Evolutionary conservation across 2,329 filamentous ascomycete genomes (phyloP).

Genomic region (Hypoxylon sp.): DNA sequence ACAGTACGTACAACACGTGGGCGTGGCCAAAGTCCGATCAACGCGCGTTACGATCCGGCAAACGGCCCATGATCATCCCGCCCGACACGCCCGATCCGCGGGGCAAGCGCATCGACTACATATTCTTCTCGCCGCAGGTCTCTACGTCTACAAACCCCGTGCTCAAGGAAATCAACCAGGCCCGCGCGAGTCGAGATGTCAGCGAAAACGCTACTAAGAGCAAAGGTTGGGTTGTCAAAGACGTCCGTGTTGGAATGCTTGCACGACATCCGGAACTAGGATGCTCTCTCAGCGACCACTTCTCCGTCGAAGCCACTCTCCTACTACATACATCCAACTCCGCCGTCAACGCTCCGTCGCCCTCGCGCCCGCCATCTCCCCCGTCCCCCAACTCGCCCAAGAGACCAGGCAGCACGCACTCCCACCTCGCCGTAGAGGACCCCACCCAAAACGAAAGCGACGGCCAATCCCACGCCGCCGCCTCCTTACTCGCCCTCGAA

Average conservation of each 20-base stretch:
- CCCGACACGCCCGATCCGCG: constrained; percentile 76
- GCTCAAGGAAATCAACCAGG: constrained; percentile 36
- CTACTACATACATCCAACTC: constrained; percentile 60
- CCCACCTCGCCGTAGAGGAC: constrained; percentile 38
- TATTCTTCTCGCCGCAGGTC: constrained; percentile 78
- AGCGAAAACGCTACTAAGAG: constrained; percentile 52
- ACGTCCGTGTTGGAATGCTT: constrained; percentile 82
- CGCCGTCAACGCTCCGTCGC: constrained; percentile 17
- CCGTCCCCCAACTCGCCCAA: constrained; percentile 15
- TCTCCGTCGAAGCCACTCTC: constrained; percentile 88
- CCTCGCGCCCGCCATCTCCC: constrained; percentile 32
- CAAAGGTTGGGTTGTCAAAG: constrained; percentile 76
- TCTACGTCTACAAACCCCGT: constrained; percentile 49
- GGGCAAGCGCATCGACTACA: constrained; percentile 94
- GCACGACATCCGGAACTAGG: constrained; percentile 83
- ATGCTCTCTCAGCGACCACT: constrained; percentile 95
- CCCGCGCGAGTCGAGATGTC: constrained; percentile 37
- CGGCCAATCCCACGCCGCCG: constrained; percentile 42
- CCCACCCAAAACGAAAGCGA: constrained; percentile 22
- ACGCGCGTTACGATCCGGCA: constrained; percentile 75
- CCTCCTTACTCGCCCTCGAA: constrained; percentile 50
- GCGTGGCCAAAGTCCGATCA: constrained; percentile 82
- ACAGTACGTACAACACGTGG: constrained; percentile 92
- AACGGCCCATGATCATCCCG: constrained; percentile 73
- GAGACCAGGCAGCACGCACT: constrained; percentile 16